phyloP scores from a whole-genome alignment of 768 basidiomycete species.

The Rhizopogon rudus region DNA sequence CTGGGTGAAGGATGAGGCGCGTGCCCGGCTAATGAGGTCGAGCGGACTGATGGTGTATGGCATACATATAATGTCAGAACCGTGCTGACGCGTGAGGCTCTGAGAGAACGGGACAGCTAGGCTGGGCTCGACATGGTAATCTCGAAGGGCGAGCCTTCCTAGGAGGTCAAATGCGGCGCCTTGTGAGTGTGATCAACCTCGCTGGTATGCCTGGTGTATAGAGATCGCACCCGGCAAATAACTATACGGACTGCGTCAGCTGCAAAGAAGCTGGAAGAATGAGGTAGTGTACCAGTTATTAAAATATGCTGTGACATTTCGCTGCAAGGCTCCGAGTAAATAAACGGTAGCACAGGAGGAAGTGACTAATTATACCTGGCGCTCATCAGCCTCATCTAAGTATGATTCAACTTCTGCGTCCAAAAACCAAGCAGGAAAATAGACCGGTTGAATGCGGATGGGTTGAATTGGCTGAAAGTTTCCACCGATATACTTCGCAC shows the following conservation, averaged over 20 bases:
- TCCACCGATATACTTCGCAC: conserved; percentile 34
- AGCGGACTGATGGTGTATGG: conserved; percentile 56
- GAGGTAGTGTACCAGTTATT: conserved; percentile 41
- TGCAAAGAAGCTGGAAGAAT: not conserved
- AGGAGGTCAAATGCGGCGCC: conserved; percentile 43
- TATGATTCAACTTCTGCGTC: conserved; percentile 43
- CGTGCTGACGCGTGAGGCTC: conserved; percentile 43
- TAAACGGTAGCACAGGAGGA: not conserved
- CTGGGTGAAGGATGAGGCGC: conserved; percentile 29
- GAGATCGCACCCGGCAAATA: conserved; percentile 24
- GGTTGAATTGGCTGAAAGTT: conserved; percentile 39
- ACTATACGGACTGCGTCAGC: conserved; percentile 16
- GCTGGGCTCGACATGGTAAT: conserved; percentile 15
- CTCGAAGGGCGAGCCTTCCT: conserved; percentile 37
- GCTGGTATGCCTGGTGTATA: not conserved
- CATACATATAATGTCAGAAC: conserved; percentile 46
- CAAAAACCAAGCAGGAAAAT: conserved; percentile 61
- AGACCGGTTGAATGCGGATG: conserved; percentile 44
- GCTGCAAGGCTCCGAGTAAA: not conserved
- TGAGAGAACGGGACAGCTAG: conserved; percentile 43
- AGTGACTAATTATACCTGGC: not conserved
- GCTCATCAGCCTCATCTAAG: not conserved
- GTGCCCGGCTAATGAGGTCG: conserved; percentile 34
- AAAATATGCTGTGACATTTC: conserved; percentile 28
- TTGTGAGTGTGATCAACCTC: conserved; percentile 14